phyloP scores from a whole-genome alignment of 2,329 filamentous ascomycete species.

The Claviceps citrina region DNA sequence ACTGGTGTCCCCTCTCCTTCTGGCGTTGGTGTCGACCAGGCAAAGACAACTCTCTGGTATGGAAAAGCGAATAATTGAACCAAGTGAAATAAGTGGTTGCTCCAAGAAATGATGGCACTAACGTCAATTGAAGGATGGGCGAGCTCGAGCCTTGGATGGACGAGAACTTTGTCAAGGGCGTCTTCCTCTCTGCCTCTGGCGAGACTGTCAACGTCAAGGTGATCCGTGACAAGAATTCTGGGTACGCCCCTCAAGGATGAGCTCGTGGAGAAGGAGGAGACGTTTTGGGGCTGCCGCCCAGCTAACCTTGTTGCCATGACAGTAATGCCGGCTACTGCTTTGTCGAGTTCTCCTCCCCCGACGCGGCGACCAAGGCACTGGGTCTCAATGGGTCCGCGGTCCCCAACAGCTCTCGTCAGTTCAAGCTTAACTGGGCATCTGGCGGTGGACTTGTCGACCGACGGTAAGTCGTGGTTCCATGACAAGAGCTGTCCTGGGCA shows the following conservation, averaged over 20 bases:
- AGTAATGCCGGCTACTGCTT: slow-evolving; percentile 98
- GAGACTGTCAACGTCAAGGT: slow-evolving; percentile 98
- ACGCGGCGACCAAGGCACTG: slow-evolving; percentile 84
- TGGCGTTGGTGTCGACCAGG: slow-evolving; percentile 27
- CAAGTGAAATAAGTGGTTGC: too few species aligned
- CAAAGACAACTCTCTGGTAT: slow-evolving; percentile 46
- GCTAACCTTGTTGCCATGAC: slow-evolving; percentile 3
- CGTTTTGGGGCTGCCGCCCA: background rate
- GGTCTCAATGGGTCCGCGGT: slow-evolving; percentile 75
- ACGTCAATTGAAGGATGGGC: slow-evolving; percentile 60
- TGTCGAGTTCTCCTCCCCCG: slow-evolving; percentile 73
- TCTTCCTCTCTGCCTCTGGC: slow-evolving; percentile 76
- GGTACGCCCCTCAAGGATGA: slow-evolving; percentile 37
- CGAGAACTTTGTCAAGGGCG: slow-evolving; percentile 92
- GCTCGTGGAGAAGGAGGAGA: background rate
- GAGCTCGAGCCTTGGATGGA: slow-evolving; percentile 99
- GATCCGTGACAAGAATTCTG: slow-evolving; percentile 97
- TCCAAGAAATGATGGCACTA: slow-evolving; percentile 4
- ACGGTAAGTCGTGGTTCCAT: slow-evolving; percentile 39
- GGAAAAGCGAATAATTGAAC: too few species aligned
- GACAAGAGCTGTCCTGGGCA: background rate
- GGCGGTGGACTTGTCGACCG: slow-evolving; percentile 90
- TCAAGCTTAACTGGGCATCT: slow-evolving; percentile 99
- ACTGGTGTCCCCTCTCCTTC: slow-evolving; percentile 19
- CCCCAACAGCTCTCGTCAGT: slow-evolving; percentile 83